Percentiles rank a stretch among this genome's conserved stretches.
Conservation (phyloP, 495 filamentous ascomycete species). For the Trichoderma gamsii region DNA sequence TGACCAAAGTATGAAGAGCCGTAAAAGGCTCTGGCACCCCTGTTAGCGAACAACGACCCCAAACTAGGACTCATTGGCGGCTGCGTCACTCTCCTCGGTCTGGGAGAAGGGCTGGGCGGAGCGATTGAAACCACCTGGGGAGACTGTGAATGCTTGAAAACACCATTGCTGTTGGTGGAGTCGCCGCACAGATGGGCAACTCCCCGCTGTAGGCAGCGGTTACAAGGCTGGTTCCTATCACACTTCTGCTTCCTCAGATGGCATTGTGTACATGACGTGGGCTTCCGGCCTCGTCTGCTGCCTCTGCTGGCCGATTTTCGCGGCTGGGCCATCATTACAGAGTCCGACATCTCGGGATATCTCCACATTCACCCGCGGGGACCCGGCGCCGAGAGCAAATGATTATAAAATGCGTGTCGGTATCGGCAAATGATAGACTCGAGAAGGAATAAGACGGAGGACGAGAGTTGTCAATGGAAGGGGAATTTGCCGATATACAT, state of each 20-base stretch:
- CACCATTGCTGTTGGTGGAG: not conserved
- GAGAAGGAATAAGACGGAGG: not conserved
- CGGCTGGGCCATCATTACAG: not conserved
- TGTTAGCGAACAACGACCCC: slow-evolving; percentile 1
- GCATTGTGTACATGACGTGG: slow-evolving; percentile 3
- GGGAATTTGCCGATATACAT: slow-evolving; percentile 8
- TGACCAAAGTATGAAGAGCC: slow-evolving; percentile 9
- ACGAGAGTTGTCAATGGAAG: not conserved
- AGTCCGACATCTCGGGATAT: not conserved
- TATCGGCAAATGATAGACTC: not conserved
- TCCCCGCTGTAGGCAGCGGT: slow-evolving; percentile 5
- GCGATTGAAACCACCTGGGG: not conserved
- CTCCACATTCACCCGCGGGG: not conserved
- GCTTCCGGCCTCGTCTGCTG: slow-evolving; percentile 8
- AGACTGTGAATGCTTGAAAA: not conserved
- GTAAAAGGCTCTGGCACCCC: slow-evolving; percentile 3
- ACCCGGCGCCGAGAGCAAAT: not conserved
- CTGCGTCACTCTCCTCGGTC: not conserved
- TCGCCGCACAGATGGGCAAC: slow-evolving; percentile 7
- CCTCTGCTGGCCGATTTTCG: not conserved
- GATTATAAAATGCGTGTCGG: not conserved
- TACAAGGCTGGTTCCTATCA: not conserved
- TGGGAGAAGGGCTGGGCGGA: not conserved
- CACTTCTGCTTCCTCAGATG: slow-evolving; percentile 4
- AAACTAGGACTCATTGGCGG: not conserved